Evolutionary conservation across 768 basidiomycete species (phyloP).

Genomic region (Agrocybe chaxingu): DNA sequence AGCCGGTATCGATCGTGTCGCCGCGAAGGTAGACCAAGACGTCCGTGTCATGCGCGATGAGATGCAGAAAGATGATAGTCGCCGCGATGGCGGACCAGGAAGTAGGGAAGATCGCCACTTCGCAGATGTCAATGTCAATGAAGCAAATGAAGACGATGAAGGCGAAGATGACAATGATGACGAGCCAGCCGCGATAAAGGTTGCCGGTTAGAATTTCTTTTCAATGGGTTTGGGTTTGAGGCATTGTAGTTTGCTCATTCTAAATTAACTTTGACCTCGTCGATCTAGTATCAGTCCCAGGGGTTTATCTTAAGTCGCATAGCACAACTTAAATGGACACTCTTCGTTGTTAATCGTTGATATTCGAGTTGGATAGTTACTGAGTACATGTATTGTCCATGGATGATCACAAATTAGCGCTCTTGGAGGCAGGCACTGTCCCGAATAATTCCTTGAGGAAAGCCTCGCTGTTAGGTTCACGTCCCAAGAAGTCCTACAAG

Average conservation of each 20-base stretch:
- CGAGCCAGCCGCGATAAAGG: slow-evolving; percentile 27
- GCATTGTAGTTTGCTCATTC: neutral
- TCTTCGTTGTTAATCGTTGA: too few relatives aligned
- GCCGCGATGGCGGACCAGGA: slow-evolving; percentile 34
- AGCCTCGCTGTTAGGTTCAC: slow-evolving; percentile 70
- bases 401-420: slow-evolving; percentile 9
- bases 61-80: slow-evolving; percentile 65
- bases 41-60: slow-evolving; percentile 80
- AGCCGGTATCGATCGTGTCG: slow-evolving; percentile 85
- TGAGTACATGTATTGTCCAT: neutral
- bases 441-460: slow-evolving; percentile 69
- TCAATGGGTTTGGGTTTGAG: too few relatives aligned
- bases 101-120: slow-evolving; percentile 25
- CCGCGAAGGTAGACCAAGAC: slow-evolving; percentile 80
- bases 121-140: slow-evolving; percentile 20
- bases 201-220: slow-evolving; percentile 21
- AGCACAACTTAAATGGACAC: too few relatives aligned
- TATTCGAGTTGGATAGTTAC: too few relatives aligned
- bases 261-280: too few relatives aligned
- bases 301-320: too few relatives aligned
- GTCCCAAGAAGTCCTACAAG: slow-evolving; percentile 70
- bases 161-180: slow-evolving; percentile 30
- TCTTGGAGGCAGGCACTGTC: slow-evolving; percentile 29
- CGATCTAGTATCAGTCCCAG: too few relatives aligned
- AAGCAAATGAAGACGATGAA: slow-evolving; percentile 25